phyloP scores from a whole-genome alignment of 306 rosid species.

The Pterocarpus macrocarpus region DNA sequence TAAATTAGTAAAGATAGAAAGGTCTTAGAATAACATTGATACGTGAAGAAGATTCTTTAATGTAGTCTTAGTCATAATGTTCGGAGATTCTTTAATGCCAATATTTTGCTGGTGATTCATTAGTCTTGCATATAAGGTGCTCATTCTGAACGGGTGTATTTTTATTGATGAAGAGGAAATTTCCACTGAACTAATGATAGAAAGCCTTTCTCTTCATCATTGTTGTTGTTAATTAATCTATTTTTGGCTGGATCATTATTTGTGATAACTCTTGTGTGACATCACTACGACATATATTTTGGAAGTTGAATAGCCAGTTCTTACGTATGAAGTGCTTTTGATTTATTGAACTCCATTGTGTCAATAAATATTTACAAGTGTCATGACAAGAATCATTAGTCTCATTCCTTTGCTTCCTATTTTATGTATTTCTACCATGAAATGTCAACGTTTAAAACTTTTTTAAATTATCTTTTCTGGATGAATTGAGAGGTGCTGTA shows the following conservation, averaged over 20 bases:
- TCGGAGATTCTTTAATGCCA: background rate
- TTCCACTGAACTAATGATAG: slow-evolving; percentile 4
- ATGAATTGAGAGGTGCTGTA: slow-evolving; percentile 97
- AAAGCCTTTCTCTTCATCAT: background rate
- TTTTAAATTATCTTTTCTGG: slow-evolving; percentile 59
- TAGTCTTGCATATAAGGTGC: slow-evolving; percentile 25
- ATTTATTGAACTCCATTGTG: background rate
- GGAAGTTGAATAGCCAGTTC: slow-evolving; percentile 27
- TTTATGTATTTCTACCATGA: background rate
- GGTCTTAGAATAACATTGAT: slow-evolving; percentile 12
- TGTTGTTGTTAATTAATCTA: background rate
- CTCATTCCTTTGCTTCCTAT: slow-evolving; percentile 12
- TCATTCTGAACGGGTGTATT: background rate
- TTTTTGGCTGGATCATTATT: background rate
- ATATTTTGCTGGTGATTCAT: slow-evolving; percentile 15
- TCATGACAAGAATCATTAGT: slow-evolving; percentile 8
- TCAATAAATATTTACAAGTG: slow-evolving; percentile 17
- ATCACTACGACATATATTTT: slow-evolving; percentile 4
- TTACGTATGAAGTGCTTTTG: slow-evolving; percentile 25
- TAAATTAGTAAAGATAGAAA: slow-evolving; percentile 3
- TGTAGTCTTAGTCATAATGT: background rate
- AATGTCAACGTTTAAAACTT: slow-evolving; percentile 9
- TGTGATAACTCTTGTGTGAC: slow-evolving; percentile 19
- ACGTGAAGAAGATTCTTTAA: background rate
- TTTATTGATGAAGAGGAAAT: background rate